These are phyloP conservation scores for Morella rubra DNA, from an alignment of 306 rosid species.

Conservation along the genomic window DNA sequence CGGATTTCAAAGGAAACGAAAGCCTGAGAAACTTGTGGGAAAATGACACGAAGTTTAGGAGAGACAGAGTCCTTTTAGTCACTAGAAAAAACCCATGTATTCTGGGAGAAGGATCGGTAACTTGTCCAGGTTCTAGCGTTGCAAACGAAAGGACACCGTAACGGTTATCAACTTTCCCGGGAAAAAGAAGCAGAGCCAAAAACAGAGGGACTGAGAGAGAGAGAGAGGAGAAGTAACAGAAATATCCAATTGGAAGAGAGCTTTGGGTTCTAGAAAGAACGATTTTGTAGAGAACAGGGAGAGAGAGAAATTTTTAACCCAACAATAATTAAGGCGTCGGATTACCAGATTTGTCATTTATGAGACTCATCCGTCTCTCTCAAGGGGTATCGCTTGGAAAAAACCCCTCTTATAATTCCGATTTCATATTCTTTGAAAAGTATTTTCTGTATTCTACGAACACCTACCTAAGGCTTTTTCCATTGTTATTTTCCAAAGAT, in stretches of 20 bases:
- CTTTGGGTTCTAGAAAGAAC: slow-evolving; percentile 21
- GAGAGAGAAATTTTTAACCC: slow-evolving; percentile 13
- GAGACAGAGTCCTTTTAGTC: background rate
- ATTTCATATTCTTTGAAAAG: background rate
- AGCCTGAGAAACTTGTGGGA: slow-evolving; percentile 10
- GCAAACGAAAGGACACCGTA: background rate
- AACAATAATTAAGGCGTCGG: slow-evolving; percentile 26
- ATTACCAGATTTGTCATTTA: slow-evolving; percentile 43
- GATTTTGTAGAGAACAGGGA: slow-evolving; percentile 7
- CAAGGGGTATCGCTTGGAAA: slow-evolving; percentile 20
- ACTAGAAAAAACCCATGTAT: slow-evolving; percentile 9
- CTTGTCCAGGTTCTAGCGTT: slow-evolving; percentile 7
- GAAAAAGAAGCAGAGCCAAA: slow-evolving; percentile 23
- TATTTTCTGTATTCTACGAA: background rate
- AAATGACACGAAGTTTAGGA: background rate
- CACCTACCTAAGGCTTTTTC: background rate
- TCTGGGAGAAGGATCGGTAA: slow-evolving; percentile 2
- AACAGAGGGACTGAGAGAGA: background rate
- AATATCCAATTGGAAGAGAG: slow-evolving; percentile 23
- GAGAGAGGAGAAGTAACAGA: background rate
- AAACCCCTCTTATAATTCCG: background rate
- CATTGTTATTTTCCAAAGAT: too few species aligned
- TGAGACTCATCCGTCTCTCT: slow-evolving; percentile 38
- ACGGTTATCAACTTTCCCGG: slow-evolving; percentile 26
- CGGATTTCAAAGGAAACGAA: slow-evolving; percentile 12